Conservation (phyloP, 148 eudicot genomes). For the Talinum fruticosum region DNA sequence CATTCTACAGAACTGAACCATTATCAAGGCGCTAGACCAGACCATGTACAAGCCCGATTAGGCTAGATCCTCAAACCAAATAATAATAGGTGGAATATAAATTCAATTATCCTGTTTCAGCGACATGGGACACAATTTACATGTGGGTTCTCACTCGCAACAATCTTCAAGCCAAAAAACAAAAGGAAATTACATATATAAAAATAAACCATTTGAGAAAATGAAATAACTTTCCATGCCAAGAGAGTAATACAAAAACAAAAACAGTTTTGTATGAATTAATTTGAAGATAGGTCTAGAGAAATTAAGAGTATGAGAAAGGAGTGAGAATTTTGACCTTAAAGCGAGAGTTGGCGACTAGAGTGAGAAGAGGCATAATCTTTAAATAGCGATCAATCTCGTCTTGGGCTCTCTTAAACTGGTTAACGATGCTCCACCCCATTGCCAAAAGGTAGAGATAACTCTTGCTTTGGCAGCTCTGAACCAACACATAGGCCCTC, state of each 20-base stretch:
- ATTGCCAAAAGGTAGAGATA: constrained; percentile 41
- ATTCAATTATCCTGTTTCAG: no score
- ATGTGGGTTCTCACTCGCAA: no score
- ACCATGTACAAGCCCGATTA: not conserved
- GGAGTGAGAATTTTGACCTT: no score
- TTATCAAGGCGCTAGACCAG: no score
- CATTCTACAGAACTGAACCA: not conserved
- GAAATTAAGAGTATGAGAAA: no score
- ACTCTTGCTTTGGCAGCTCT: constrained; percentile 36
- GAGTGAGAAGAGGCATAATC: constrained; percentile 38
- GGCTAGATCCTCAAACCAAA: not conserved
- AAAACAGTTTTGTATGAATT: not conserved
- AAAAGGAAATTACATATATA: no score
- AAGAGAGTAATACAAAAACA: not conserved
- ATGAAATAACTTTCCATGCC: no score
- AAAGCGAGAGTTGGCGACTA: constrained; percentile 31
- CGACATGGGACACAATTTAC: no score
- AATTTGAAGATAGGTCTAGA: not conserved
- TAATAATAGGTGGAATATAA: no score
- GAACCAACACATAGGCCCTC: constrained; percentile 35
- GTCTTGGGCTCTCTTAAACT: constrained; percentile 38
- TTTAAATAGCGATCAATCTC: constrained; percentile 44
- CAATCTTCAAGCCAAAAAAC: no score
- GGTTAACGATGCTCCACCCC: constrained; percentile 50
- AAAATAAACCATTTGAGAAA: no score